A percentile compares a stretch with the other conserved stretches of the same genome.
Evolutionary conservation across 306 rosid genomes (phyloP).

Genomic region (Pyrus pyrifolia): DNA sequence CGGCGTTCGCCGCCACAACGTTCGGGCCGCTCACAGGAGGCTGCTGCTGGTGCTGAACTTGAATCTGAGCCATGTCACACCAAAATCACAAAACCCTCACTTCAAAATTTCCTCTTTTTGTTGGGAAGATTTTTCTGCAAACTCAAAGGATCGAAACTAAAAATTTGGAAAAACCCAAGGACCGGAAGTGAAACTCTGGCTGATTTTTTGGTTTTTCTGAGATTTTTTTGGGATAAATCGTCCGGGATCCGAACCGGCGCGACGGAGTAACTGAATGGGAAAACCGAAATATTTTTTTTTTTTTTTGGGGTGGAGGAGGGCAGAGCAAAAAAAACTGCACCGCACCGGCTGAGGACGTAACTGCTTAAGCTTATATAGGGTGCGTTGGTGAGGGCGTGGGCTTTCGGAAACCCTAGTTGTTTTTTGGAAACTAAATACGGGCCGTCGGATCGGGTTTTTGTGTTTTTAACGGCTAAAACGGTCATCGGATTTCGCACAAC

Average conservation of each 20-base stretch:
- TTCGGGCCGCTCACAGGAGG: conserved; percentile 25
- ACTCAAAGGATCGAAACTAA: not conserved
- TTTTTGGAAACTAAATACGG: not conserved
- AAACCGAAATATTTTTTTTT: conserved; percentile 5
- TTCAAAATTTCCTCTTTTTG: not conserved
- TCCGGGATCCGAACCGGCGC: conserved; percentile 1
- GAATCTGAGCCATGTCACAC: conserved; percentile 60
- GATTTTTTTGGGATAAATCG: not conserved
- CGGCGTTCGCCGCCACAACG: conserved; percentile 21
- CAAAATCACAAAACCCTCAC: not conserved
- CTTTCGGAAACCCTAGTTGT: conserved; percentile 36
- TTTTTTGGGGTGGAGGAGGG: conserved; percentile 40
- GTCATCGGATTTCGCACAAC: not conserved
- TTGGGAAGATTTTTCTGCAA: not conserved
- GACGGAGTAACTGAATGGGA: not conserved
- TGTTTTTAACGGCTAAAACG: not conserved
- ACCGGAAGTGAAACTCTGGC: not conserved
- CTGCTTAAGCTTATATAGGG: conserved; percentile 26
- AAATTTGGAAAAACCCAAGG: conserved; percentile 8
- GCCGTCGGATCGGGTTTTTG: conserved; percentile 14
- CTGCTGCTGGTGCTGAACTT: conserved; percentile 64
- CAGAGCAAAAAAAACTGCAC: conserved; percentile 52
- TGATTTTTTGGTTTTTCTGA: not conserved
- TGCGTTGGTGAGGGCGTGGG: not conserved
- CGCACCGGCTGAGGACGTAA: conserved; percentile 27